These are phyloP conservation scores for Trichosanthes cucumerina DNA, from an alignment of 306 rosid genomes.

Conservation along the genomic window DNA sequence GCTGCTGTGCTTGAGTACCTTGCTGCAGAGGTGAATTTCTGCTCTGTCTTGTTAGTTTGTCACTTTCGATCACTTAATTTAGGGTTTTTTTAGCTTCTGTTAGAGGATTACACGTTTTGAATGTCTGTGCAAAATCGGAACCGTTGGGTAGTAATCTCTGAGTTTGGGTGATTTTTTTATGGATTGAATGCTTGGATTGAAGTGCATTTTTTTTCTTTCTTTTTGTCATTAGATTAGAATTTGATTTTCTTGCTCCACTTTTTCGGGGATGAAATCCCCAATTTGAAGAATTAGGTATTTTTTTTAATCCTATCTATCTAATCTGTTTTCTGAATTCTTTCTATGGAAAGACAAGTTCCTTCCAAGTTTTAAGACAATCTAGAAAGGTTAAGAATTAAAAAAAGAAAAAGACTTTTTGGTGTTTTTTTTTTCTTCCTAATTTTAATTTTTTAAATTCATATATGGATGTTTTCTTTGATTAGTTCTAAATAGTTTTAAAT, in stretches of 20 bases:
- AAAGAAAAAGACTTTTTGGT: not conserved
- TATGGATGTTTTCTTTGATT: too few species aligned
- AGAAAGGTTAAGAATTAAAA: too few species aligned
- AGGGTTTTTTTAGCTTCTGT: not conserved
- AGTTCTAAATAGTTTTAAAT: too few species aligned
- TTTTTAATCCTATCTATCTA: not conserved
- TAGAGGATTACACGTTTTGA: not conserved
- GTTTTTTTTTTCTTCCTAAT: too few species aligned
- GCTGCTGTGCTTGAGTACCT: slow-evolving; percentile 40
- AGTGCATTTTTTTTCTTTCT: not conserved
- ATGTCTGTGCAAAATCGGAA: not conserved
- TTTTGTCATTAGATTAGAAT: not conserved
- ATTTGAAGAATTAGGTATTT: not conserved
- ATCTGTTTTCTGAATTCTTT: not conserved
- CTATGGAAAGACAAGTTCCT: not conserved
- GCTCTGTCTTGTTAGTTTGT: not conserved
- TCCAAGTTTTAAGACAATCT: not conserved
- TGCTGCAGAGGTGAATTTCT: slow-evolving; percentile 30
- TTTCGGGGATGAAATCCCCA: not conserved
- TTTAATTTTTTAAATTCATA: too few species aligned
- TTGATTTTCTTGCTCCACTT: not conserved
- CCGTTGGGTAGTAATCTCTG: not conserved
- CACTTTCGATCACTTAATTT: not conserved
- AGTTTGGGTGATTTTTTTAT: not conserved
- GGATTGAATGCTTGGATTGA: not conserved